phyloP scores from a whole-genome alignment of 2,329 filamentous ascomycete species.

The Fusarium secorum region DNA sequence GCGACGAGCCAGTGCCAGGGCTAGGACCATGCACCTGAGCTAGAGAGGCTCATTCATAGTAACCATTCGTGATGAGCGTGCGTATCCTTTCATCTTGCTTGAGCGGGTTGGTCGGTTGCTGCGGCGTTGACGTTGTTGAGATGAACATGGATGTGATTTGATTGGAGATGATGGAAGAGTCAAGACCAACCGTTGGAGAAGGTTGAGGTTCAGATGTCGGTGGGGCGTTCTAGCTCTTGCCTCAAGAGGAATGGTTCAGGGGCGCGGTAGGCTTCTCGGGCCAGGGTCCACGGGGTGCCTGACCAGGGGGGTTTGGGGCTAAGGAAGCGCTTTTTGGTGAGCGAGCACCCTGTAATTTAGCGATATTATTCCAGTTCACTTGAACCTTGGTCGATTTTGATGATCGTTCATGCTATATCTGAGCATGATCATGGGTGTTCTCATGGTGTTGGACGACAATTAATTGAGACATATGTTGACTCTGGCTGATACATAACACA shows the following conservation, averaged over 20 bases:
- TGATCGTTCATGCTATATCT: constrained; percentile 17
- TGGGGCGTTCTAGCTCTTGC: constrained; percentile 31
- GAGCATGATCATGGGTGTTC: neutral
- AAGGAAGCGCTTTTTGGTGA: constrained; percentile 13
- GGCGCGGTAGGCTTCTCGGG: constrained; percentile 4
- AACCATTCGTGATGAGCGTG: constrained; percentile 1
- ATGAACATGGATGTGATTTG: constrained; percentile 23
- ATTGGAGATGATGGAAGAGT: constrained; percentile 20
- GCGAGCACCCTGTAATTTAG: constrained; percentile 33
- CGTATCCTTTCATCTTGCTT: constrained; percentile 18
- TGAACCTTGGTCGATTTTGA: neutral
- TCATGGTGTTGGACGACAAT: neutral
- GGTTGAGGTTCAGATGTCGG: constrained; percentile 22
- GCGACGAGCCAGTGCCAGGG: constrained; percentile 9
- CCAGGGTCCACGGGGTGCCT: constrained; percentile 3
- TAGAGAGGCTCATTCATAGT: constrained; percentile 2
- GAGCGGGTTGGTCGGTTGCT: constrained; percentile 17
- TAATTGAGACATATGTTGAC: neutral
- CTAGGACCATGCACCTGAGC: neutral
- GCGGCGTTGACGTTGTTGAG: constrained; percentile 22
- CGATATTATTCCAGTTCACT: neutral
- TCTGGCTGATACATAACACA: neutral
- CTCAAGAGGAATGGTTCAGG: constrained; percentile 34
- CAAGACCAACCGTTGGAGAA: constrained; percentile 29
- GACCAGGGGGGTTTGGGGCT: constrained; percentile 17